Percentiles rank a stretch among this genome's conserved stretches.
phyloP scores from a whole-genome alignment of 2,329 filamentous ascomycete genomes.

The Colletotrichum theobromicola region DNA sequence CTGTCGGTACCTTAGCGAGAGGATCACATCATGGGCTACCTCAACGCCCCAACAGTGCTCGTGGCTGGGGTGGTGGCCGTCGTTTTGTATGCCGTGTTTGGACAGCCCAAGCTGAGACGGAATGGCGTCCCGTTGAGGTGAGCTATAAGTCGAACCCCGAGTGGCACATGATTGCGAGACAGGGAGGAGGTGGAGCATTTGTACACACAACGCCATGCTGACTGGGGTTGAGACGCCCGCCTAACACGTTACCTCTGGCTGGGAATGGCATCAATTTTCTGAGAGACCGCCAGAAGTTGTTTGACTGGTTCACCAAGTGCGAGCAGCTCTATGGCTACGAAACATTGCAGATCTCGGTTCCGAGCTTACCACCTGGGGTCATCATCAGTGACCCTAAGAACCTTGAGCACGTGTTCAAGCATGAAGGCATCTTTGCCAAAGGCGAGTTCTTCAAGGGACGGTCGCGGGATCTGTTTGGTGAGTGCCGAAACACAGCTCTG shows the following conservation, averaged over 20 bases:
- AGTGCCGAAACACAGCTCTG: constrained; percentile 29
- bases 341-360: constrained; percentile 67
- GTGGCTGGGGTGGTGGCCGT: not conserved
- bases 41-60: not conserved
- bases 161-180: not conserved
- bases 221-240: constrained; percentile 44
- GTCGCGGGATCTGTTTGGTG: constrained; percentile 65
- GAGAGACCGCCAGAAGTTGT: constrained; percentile 62
- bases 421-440: constrained; percentile 65
- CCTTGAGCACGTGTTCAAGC: constrained; percentile 66
- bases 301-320: constrained; percentile 66
- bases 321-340: constrained; percentile 61
- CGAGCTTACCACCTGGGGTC: constrained; percentile 65
- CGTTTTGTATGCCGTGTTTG: constrained; percentile 9
- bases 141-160: not conserved
- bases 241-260: constrained; percentile 57
- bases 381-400: constrained; percentile 67
- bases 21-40: not conserved
- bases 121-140: constrained; percentile 22
- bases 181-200: not conserved
- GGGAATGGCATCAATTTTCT: constrained; percentile 69
- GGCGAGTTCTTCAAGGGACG: constrained; percentile 65
- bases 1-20: not conserved
- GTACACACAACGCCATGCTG: not conserved
- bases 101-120: constrained; percentile 17